Evolutionary conservation across 768 basidiomycete genomes (phyloP), one percentile per base, ranked within the genome.

Genomic region (Pleurotus platypus): DNA sequence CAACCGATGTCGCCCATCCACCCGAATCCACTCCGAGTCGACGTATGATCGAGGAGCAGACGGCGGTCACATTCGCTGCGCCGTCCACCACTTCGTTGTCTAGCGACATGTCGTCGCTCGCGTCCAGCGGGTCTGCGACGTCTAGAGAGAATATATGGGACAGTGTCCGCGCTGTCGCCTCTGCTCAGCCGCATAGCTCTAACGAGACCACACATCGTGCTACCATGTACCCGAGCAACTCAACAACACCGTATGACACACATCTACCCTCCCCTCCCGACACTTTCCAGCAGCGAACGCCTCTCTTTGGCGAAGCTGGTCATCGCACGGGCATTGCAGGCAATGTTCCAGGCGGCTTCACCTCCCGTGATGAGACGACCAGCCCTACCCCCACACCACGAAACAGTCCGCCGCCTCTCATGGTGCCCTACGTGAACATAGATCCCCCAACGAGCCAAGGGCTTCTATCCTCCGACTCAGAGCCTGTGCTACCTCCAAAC

Each of bases 21-120:
- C 30, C 30, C 30, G 30, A 35, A 35, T 35, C 30, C 30, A 35
- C 30, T 11, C 9, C 30, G 30, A 22, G 24, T n/a, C 37, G 39
- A 13, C 51, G 20, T 9, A 40, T 54, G n/a, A 54, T 54, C 22
- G 51, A 54, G 13, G 51, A 54, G 16, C 51, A 54, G 24, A 43
- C 51, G 12, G 51, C 51, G 6, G 51, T 54, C 39, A 54, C 51
- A 37, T 54, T 54, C 18, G 51, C 51, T n/a, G 51, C 51, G 8
- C 51, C 18, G n/a, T 54, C 51, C 8, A 20, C 16, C 6, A 54
- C 51, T 11, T 54, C 51, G 40, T 30, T 40, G 22, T 54, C 51
- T 11, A 54, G 51, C 39, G 38, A 54, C 39, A n/a, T 54, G 18
- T 40, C 51, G 12, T 43, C 51, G 13, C 51, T 54, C 7, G 51